A percentile compares a stretch with the other conserved stretches of the same genome.
These are phyloP conservation scores for Pseudogymnoascus sp. DNA, from an alignment of 2,329 filamentous ascomycete genomes.

Conservation along the genomic window DNA sequence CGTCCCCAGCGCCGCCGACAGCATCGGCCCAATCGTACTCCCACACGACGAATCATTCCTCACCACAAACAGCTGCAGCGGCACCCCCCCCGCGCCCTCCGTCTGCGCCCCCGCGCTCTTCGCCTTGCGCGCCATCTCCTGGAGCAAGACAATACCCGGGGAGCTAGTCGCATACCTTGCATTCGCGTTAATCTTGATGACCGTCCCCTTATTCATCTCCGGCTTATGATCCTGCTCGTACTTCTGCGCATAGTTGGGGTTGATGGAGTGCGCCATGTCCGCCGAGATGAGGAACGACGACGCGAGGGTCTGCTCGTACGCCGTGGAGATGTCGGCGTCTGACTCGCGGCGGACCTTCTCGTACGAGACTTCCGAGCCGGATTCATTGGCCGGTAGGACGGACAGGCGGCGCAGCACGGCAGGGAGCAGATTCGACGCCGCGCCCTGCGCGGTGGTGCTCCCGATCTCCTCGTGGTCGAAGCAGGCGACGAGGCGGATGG, in stretches of 20 bases:
- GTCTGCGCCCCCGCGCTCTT: slow-evolving; percentile 41
- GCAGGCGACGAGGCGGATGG: slow-evolving; percentile 83
- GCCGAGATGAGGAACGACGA: slow-evolving; percentile 91
- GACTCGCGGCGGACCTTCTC: slow-evolving; percentile 44
- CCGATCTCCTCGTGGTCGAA: slow-evolving; percentile 99
- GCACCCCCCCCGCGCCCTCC: slow-evolving; percentile 57
- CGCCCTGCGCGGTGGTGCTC: slow-evolving; percentile 84
- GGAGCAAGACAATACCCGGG: slow-evolving; percentile 83
- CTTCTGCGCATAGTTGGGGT: slow-evolving; percentile 89
- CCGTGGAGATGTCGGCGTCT: slow-evolving; percentile 60
- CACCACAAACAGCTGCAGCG: slow-evolving; percentile 91
- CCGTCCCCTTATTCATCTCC: slow-evolving; percentile 91
- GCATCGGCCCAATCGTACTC: slow-evolving; percentile 95
- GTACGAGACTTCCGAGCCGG: slow-evolving; percentile 55
- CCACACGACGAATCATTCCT: slow-evolving; percentile 92
- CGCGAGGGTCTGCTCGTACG: slow-evolving; percentile 86
- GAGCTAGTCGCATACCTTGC: slow-evolving; percentile 95
- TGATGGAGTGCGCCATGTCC: slow-evolving; percentile 94
- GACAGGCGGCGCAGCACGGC: slow-evolving; percentile 80
- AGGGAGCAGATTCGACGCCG: slow-evolving; percentile 84
- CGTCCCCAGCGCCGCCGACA: slow-evolving; percentile 76
- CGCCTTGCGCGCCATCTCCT: slow-evolving; percentile 66
- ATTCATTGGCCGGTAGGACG: slow-evolving; percentile 53
- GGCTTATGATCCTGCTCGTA: slow-evolving; percentile 88
- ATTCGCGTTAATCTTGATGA: slow-evolving; percentile 98